Evolutionary conservation across 495 filamentous ascomycete genomes (phyloP).

Genomic region (Hypoxylon cercidicola): DNA sequence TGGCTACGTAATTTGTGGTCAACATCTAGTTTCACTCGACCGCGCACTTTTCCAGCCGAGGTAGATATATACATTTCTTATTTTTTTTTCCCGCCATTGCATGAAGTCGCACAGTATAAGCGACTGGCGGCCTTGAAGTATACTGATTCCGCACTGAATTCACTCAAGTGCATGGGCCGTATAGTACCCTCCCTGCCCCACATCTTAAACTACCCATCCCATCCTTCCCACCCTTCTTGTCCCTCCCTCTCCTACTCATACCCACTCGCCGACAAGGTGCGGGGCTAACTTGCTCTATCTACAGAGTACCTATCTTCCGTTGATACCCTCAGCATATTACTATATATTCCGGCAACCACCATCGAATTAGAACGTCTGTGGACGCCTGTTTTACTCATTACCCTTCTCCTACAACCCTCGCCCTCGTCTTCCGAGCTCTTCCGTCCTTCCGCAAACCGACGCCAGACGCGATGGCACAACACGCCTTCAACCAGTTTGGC

Average conservation of each 20-base stretch:
- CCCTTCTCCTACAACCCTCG: not conserved
- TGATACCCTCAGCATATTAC: not conserved
- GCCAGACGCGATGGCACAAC: conserved; percentile 62
- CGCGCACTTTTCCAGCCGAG: conserved; percentile 30
- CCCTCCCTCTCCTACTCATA: conserved; percentile 21
- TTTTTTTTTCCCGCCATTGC: conserved; percentile 23
- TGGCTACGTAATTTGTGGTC: conserved; percentile 49
- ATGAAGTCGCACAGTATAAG: not conserved
- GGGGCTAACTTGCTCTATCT: conserved; percentile 44
- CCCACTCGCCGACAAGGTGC: conserved; percentile 40
- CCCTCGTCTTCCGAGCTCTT: conserved; percentile 4
- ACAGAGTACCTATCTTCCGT: conserved; percentile 32
- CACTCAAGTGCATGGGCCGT: conserved; percentile 35
- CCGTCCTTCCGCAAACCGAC: conserved; percentile 16
- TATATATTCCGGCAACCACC: not conserved
- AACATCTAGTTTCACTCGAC: conserved; percentile 25
- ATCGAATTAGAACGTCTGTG: not conserved
- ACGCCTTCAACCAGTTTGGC: conserved; percentile 72
- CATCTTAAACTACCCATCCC: conserved; percentile 37
- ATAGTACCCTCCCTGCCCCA: conserved; percentile 31
- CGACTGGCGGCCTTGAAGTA: not conserved
- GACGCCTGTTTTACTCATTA: conserved; percentile 3
- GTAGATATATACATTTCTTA: conserved; percentile 20
- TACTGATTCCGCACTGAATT: conserved; percentile 16
- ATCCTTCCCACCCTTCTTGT: conserved; percentile 3